Evolutionary conservation across 768 basidiomycete species (phyloP).

Genomic region (Candolleomyces eurysporus): DNA sequence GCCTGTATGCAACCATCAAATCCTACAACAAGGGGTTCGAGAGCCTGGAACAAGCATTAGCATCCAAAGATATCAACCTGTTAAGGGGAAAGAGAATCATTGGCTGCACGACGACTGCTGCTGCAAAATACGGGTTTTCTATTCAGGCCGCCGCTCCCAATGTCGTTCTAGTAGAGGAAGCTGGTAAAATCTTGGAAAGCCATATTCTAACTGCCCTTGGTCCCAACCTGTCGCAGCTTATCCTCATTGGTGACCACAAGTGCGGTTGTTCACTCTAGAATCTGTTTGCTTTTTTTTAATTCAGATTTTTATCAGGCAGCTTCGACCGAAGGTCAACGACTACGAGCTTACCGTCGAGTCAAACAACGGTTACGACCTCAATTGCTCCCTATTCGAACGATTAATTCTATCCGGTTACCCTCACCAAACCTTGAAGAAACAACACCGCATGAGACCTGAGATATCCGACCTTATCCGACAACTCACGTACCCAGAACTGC

Average conservation of each 20-base stretch:
- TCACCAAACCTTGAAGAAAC: constrained; percentile 50
- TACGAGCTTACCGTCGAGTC: constrained; percentile 67
- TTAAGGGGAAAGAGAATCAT: constrained; percentile 53
- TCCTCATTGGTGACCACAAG: constrained; percentile 76
- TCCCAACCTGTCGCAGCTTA: constrained; percentile 44
- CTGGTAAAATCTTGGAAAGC: constrained; percentile 70
- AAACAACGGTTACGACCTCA: constrained; percentile 64
- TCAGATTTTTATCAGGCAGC: constrained; percentile 42
- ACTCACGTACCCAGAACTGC: constrained; percentile 64
- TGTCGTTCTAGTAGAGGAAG: constrained; percentile 68
- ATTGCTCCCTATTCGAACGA: constrained; percentile 67
- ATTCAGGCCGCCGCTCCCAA: constrained; percentile 47
- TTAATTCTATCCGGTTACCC: constrained; percentile 62
- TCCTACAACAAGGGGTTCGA: constrained; percentile 40
- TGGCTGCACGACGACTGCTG: constrained; percentile 68
- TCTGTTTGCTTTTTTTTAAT: neutral
- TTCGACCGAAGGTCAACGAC: constrained; percentile 70
- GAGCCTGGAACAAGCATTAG: constrained; percentile 33
- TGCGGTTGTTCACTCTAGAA: constrained; percentile 25
- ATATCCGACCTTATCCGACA: constrained; percentile 60
- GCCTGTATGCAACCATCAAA: constrained; percentile 30
- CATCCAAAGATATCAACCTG: constrained; percentile 28
- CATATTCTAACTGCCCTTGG: constrained; percentile 62
- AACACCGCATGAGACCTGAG: constrained; percentile 77
- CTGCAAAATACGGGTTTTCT: constrained; percentile 53